Conservation (phyloP, 106 monocot genomes). For the Amphibolis antarctica region DNA sequence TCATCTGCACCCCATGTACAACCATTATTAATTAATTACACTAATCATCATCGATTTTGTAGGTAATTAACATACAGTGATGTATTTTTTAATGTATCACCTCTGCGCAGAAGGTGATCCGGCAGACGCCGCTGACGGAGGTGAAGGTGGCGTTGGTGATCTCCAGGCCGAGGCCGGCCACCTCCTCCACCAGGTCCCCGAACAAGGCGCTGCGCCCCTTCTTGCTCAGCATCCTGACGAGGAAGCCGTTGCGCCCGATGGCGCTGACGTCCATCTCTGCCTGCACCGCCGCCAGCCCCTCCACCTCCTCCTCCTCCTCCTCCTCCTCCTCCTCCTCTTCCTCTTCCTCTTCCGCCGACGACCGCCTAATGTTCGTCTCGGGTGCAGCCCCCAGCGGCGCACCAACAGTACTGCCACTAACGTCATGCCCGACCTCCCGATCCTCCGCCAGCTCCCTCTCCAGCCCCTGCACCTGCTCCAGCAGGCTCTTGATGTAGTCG, state of each 20-base stretch:
- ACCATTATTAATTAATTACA: too few species aligned
- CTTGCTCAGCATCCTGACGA: constrained; percentile 1
- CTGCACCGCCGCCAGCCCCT: not conserved
- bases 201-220: not conserved
- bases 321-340: not conserved
- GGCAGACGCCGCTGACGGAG: not conserved
- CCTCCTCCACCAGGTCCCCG: not conserved
- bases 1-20: too few species aligned
- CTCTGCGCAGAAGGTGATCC: constrained; percentile 4
- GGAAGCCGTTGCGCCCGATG: not conserved
- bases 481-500: constrained; percentile 52
- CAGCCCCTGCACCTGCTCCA: constrained; percentile 38
- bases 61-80: too few species aligned
- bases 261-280: constrained; percentile 2
- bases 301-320: not conserved
- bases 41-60: too few species aligned
- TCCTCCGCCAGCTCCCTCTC: not conserved
- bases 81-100: too few species aligned
- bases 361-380: too few species aligned
- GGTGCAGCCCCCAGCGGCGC: too few species aligned
- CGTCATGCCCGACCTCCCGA: too few species aligned
- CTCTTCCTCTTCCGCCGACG: too few species aligned
- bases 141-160: not conserved
- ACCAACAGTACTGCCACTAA: too few species aligned
- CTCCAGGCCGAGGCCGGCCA: not conserved